Base-by-base conservation (phyloP, 371 early-diverging fungal genomes). In the Conidiobolus incongruus region DNA sequence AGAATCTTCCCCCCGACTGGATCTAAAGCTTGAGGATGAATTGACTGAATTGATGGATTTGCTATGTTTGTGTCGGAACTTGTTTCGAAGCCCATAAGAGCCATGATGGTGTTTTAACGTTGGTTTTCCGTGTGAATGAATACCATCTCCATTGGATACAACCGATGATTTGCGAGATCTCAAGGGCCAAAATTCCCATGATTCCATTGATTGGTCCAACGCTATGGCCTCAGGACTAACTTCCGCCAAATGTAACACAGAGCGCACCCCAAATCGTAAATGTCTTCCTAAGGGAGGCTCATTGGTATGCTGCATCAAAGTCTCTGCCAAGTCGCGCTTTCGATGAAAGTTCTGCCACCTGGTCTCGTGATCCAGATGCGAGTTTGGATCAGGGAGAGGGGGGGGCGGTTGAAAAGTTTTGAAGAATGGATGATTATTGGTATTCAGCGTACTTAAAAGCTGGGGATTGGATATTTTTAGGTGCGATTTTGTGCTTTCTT, bases 201-300 rank as follows among this genome's bases (percentile, higher is more conserved):
- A 33, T 10, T 44, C 20, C 15, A 35, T 20, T 28, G 36, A 24
- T 35, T 34, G 36, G 34, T 48, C 54, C 28, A 59, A 24, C 19
- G 53, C 59, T 49, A 59, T 53, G 4, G 50, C 52, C 39, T 65
- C 66, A 2, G 66, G 66, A 2, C 58, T 53, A 2, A 56, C 47
- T 29, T 58, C 58, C 1, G 59, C 54, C 15, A 59, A 50, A 22
- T 58, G 56, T 8, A 65, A 48, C 6, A 59, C 53, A 4, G 62
- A 54, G 13, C 62, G 56, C 15, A 65, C 62, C n/a, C 61, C 55
- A 26, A 54, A 45, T n/a, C 66, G 53, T 12, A 57, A 42, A 19
- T 65, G 62, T 5, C 53, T 43, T 2, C 58, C 59, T 20, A 60
- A 47, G 26, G 54, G 49, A 13, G 61, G 62, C 35, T 65, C 66